Percentiles rank a stretch among this genome's conserved stretches.
phyloP scores from a whole-genome alignment of 352 stramenopile genomes.

The Phytophthora sansomeana region DNA sequence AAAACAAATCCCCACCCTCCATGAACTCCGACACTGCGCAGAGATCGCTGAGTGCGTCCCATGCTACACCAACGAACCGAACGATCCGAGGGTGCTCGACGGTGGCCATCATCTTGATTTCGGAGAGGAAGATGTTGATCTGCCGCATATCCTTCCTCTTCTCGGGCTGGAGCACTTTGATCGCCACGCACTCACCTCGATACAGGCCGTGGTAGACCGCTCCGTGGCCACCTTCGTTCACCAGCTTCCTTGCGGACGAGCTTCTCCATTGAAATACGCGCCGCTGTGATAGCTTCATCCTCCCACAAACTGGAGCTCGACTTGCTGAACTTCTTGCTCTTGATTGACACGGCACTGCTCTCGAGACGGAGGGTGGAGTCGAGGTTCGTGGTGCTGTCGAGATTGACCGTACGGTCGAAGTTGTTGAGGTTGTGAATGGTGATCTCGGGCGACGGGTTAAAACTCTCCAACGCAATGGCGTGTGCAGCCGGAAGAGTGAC shows the following conservation, averaged over 20 bases:
- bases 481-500: conserved; percentile 19
- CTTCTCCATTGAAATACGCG: conserved; percentile 62
- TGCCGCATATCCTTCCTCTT: conserved; percentile 52
- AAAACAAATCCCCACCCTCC: conserved; percentile 52
- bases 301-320: conserved; percentile 39
- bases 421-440: conserved; percentile 21
- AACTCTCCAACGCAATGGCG: conserved; percentile 29
- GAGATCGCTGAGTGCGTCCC: conserved; percentile 55
- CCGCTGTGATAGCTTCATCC: conserved; percentile 37
- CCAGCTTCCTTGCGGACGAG: conserved; percentile 41
- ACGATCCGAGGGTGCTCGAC: conserved; percentile 70
- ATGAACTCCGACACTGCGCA: conserved; percentile 68
- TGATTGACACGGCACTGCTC: conserved; percentile 13
- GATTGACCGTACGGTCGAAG: conserved; percentile 36
- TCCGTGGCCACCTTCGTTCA: conserved; percentile 58
- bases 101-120: conserved; percentile 66
- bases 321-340: conserved; percentile 17
- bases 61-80: conserved; percentile 63
- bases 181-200: conserved; percentile 51
- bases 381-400: conserved; percentile 31
- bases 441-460: conserved; percentile 16
- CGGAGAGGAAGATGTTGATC: conserved; percentile 59
- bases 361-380: conserved; percentile 37
- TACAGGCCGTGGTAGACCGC: conserved; percentile 60
- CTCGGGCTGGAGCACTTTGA: conserved; percentile 56